phyloP scores from a whole-genome alignment of 257 asterid genomes.

The Ilex aquifolium region DNA sequence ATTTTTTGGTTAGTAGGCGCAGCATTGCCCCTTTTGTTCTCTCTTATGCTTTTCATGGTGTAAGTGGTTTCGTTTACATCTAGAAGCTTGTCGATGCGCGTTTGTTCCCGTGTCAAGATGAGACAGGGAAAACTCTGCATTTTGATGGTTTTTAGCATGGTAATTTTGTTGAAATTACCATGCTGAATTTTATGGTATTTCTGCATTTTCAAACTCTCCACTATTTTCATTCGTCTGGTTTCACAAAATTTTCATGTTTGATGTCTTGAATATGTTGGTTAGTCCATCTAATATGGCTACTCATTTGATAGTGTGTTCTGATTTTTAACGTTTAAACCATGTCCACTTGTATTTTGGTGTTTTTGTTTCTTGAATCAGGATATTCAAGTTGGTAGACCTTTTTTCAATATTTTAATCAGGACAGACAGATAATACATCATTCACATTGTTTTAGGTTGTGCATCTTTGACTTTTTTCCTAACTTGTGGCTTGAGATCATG shows the following conservation, averaged over 20 bases:
- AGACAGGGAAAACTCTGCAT: neutral
- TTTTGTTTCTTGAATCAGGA: neutral
- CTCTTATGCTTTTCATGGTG: neutral
- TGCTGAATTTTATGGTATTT: too few species aligned
- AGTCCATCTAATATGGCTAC: too few species aligned
- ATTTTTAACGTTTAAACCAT: too few species aligned
- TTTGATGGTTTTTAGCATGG: too few species aligned
- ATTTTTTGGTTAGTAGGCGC: neutral
- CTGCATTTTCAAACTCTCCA: too few species aligned
- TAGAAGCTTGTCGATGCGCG: neutral
- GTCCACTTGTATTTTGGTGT: neutral
- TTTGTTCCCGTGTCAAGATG: neutral
- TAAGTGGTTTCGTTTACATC: neutral
- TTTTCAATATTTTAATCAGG: neutral
- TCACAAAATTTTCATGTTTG: too few species aligned
- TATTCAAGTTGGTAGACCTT: neutral
- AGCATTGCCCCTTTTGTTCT: neutral
- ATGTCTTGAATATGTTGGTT: too few species aligned
- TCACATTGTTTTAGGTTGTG: conserved; percentile 2
- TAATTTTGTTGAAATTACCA: too few species aligned
- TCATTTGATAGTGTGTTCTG: too few species aligned
- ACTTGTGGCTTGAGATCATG: neutral
- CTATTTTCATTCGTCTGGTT: too few species aligned
- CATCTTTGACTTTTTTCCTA: conserved; percentile 3
- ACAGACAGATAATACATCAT: neutral